These are phyloP conservation scores for Scytalidium lignicola DNA, from an alignment of 2,329 filamentous ascomycete species.

Conservation along the genomic window DNA sequence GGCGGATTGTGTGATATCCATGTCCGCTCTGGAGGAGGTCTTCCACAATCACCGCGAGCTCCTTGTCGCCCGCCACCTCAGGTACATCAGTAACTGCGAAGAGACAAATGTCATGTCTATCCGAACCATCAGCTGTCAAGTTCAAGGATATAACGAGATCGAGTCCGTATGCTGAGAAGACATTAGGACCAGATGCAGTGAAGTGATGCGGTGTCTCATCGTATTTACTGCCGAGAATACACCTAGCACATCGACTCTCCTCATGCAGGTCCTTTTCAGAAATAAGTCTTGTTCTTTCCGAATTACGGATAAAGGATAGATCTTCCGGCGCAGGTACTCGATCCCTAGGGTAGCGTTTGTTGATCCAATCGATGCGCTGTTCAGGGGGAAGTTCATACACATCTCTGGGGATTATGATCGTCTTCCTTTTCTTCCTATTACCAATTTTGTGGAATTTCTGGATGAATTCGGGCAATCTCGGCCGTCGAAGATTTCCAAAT, in stretches of 20 bases:
- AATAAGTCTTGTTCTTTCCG: conserved; percentile 4
- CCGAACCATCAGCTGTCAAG: conserved; percentile 1
- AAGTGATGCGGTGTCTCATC: conserved; percentile 5
- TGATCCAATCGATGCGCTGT: conserved; percentile 1
- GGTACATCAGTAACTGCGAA: conserved; percentile 6
- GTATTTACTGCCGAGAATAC: conserved; percentile 3
- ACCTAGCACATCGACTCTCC: conserved; percentile 5
- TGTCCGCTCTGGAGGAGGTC: conserved; percentile 8
- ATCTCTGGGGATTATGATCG: conserved; percentile 5
- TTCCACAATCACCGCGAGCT: conserved; percentile 9
- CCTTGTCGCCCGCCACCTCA: conserved; percentile 2
- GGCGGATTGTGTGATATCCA: conserved; percentile 9
- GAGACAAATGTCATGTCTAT: conserved; percentile 9
- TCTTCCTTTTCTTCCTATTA: conserved; percentile 2
- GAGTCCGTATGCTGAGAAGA: conserved; percentile 8
- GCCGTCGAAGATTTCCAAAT: conserved; percentile 5
- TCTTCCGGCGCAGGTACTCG: conserved; percentile 4
- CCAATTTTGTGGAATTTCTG: conserved; percentile 8
- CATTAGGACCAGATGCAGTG: conserved; percentile 1
- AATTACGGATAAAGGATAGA: conserved; percentile 8
- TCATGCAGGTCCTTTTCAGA: conserved; percentile 5
- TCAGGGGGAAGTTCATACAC: conserved; percentile 6
- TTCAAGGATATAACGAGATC: conserved; percentile 5
- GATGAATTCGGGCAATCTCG: conserved; percentile 6
- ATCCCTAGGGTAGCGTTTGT: conserved; percentile 1